Percentiles rank a stretch among this genome's conserved stretches.
Conservation (phyloP, 1,284 basidiomycete species). For the Microbotryum lychnidis-dioicae region DNA sequence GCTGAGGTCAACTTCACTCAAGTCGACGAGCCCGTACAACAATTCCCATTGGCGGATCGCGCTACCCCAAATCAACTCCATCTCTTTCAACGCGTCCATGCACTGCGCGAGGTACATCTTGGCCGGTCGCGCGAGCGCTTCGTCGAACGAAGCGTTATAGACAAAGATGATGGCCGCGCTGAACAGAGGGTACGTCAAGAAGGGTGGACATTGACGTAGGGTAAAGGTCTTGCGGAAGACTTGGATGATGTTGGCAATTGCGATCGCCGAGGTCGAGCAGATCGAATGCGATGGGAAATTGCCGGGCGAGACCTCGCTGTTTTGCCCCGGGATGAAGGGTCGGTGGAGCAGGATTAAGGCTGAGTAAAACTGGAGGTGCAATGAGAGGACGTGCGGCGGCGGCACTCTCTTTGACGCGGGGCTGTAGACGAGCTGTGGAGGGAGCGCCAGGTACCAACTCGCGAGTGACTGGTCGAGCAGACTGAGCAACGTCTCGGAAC, state of each 20-base stretch:
- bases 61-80: constrained; percentile 67
- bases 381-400: constrained; percentile 49
- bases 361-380: constrained; percentile 83
- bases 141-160: constrained; percentile 37
- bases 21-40: constrained; percentile 48
- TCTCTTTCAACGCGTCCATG: constrained; percentile 58
- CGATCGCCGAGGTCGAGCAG: constrained; percentile 63
- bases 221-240: constrained; percentile 43
- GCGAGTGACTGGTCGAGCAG: constrained; percentile 60
- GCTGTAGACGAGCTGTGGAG: constrained; percentile 53
- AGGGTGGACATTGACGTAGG: constrained; percentile 58
- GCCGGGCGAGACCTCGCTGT: constrained; percentile 54
- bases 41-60: constrained; percentile 65
- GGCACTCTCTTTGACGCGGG: constrained; percentile 31
- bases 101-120: constrained; percentile 55
- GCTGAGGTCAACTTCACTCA: constrained; percentile 26
- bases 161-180: constrained; percentile 72
- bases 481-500: constrained; percentile 49
- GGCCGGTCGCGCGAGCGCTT: constrained; percentile 32
- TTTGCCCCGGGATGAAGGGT: constrained; percentile 49
- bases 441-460: constrained; percentile 68
- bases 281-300: constrained; percentile 50
- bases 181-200: constrained; percentile 72
- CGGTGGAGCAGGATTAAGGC: constrained; percentile 67
- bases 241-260: constrained; percentile 62